Base-by-base conservation (phyloP, 257 asterid genomes). In the Nicotiana tabacum region DNA sequence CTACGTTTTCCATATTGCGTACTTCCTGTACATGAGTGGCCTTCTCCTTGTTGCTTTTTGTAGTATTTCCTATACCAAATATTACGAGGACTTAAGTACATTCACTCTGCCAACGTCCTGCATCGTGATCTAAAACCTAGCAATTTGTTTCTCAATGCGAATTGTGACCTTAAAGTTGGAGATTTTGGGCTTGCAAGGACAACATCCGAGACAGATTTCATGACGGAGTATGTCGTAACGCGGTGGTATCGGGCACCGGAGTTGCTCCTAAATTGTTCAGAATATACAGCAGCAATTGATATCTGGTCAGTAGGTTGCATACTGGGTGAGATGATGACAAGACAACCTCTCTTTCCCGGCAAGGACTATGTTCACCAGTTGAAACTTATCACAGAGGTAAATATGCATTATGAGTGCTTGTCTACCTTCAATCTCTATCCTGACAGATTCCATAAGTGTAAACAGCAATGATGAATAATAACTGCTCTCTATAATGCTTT, bases 161-260 rank as follows among this genome's bases (percentile, higher is more conserved):
- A 92, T 46, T 94, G 99, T 62, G 99, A 94, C 83, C 88, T 96
- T 66, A 96, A 96, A 87, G 91, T 94, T 37, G 98, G 94, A 74
- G 98, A 96, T 84, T 96, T 96, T 18, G 99, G 99, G 85, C 98
- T 94, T 55, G 99, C 99, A 18, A 93, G 99, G 92, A 96, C 98
- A 5, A 94, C 98, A 15, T 94, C 98, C 16, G 99, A 96, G 91
- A 94, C 99, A 0, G 99, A 96, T 89, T 96, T 94, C 90, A 96
- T 96, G 98, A 96, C 99, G 3, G 99, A 96, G 88, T 96, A 96
- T 48, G 98, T 96, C n/a, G 99, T 96, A 68, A 92, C 99, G 83
- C 98, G 98, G 58, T 96, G 99, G 99, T 96, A 96, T 77, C 90
- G 99, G 76, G 99, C 98, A 18, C 99, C 99, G 0, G 99, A 96